Conservation (phyloP, 352 stramenopile genomes). For the Pythium phragmitis region DNA sequence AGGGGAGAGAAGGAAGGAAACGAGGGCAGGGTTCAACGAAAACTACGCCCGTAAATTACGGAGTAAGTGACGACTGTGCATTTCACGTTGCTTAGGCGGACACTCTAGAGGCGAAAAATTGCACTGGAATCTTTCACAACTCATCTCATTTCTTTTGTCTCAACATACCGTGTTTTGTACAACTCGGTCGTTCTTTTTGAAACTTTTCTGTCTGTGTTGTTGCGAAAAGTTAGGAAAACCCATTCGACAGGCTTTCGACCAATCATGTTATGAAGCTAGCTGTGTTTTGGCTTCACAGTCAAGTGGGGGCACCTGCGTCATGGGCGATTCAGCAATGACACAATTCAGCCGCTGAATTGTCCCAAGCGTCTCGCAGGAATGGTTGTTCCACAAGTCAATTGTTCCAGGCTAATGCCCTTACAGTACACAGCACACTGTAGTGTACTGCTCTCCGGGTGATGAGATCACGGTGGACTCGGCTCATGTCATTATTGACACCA, state of each 20-base stretch:
- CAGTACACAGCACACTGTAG: neutral
- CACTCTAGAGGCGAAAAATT: neutral
- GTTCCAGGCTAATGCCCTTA: neutral
- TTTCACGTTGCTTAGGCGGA: neutral
- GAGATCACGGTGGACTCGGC: neutral
- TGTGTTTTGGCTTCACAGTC: neutral
- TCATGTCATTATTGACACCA: too few species aligned
- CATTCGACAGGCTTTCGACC: neutral
- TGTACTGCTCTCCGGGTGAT: too few species aligned
- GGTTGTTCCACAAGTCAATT: neutral
- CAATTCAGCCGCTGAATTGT: neutral
- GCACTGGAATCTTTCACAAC: neutral
- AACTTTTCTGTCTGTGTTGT: neutral
- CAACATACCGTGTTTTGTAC: neutral
- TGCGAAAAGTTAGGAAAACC: neutral
- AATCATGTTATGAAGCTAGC: neutral
- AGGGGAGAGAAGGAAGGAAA: slow-evolving; percentile 9
- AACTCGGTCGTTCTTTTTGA: neutral
- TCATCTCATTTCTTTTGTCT: neutral
- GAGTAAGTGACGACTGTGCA: neutral
- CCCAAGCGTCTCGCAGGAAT: neutral
- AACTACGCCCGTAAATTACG: slow-evolving; percentile 7
- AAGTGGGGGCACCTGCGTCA: neutral
- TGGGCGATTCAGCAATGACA: too few species aligned
- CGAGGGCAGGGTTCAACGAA: slow-evolving; percentile 1